Evolutionary conservation across 352 stramenopile genomes (phyloP).

Genomic region (Pseudoperonospora humuli): DNA sequence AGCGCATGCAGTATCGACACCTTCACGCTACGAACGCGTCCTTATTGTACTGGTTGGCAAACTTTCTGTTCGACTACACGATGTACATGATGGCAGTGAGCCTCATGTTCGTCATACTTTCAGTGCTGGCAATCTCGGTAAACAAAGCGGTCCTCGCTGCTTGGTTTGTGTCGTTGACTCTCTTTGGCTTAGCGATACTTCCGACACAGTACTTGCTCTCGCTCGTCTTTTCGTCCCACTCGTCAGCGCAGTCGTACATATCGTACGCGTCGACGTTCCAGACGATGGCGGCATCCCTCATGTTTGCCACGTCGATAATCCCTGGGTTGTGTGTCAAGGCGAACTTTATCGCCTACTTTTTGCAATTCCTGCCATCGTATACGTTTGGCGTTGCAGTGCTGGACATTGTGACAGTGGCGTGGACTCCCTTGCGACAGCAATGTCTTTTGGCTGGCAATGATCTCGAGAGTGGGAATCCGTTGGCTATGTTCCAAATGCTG

Average conservation of each 20-base stretch:
- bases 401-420: slow-evolving; percentile 47
- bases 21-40: slow-evolving; percentile 41
- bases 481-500: slow-evolving; percentile 12
- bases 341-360: slow-evolving; percentile 29
- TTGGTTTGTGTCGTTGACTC: slow-evolving; percentile 27
- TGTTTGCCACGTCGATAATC: slow-evolving; percentile 42
- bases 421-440: slow-evolving; percentile 30
- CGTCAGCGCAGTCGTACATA: slow-evolving; percentile 72
- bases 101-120: slow-evolving; percentile 27
- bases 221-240: slow-evolving; percentile 64
- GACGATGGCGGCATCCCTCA: slow-evolving; percentile 38
- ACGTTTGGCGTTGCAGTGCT: slow-evolving; percentile 41
- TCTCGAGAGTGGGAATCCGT: slow-evolving; percentile 12
- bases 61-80: slow-evolving; percentile 60
- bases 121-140: slow-evolving; percentile 30
- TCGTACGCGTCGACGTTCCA: slow-evolving; percentile 67
- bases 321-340: slow-evolving; percentile 44
- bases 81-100: slow-evolving; percentile 27
- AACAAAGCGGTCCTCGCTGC: slow-evolving; percentile 27
- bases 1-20: slow-evolving; percentile 68
- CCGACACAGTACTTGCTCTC: slow-evolving; percentile 60
- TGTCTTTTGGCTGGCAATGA: slow-evolving; percentile 24
- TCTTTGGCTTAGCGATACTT: slow-evolving; percentile 45
- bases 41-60: slow-evolving; percentile 53
- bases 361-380: slow-evolving; percentile 56